Base-by-base conservation (phyloP, 2,329 filamentous ascomycete species). In the Aaosphaeria arxii region DNA sequence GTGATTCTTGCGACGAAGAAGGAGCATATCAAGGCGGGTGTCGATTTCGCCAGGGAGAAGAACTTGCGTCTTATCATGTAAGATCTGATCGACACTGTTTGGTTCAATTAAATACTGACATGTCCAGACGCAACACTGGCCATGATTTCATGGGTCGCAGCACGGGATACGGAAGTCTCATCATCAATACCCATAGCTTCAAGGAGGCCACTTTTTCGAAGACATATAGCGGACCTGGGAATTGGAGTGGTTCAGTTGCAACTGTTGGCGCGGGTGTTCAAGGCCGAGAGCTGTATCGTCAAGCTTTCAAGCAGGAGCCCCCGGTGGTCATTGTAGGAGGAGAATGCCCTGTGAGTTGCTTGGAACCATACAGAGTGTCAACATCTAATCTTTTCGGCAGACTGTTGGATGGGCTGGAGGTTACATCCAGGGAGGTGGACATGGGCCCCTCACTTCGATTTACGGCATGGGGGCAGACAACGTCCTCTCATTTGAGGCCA, bases 341-440 rank as follows among this genome's bases (percentile, higher is more conserved):
- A 51, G 66, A 70, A 38, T 71, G 67, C 43, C 66, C 66, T 6
- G 33, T 36, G n/a, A 36, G 33, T 36, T n/a, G 33, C n/a, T 36
- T n/a, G 17, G 17, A 24, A 32, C 57, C 52, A 11, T 32, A 11
- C 17, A 36, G 4, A 9, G 5, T 11, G 7, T 4, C 6, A 6
- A 28, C 11, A 13, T 29, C 3, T 30, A 11, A 9, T 24, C 65
- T 61, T 9, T n/a, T 9, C 7, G 33, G 9, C n/a, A 36, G 33
- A 69, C 67, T 45, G 70, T 73, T 24, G 69, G 67, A 28, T 67
- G 70, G 51, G 70, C 57, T 7, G 73, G 72, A n/a, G 73, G 73
- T 1, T 75, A 73, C 48, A 64, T 70, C 28, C 69, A 72, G 47
- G 71, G 71, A 36, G 74, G 71, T 43, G 74, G 74, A 6, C 71